These are phyloP conservation scores for Hawksworthiomyces lignivorus DNA, from an alignment of 2,329 filamentous ascomycete genomes.

Conservation along the genomic window DNA sequence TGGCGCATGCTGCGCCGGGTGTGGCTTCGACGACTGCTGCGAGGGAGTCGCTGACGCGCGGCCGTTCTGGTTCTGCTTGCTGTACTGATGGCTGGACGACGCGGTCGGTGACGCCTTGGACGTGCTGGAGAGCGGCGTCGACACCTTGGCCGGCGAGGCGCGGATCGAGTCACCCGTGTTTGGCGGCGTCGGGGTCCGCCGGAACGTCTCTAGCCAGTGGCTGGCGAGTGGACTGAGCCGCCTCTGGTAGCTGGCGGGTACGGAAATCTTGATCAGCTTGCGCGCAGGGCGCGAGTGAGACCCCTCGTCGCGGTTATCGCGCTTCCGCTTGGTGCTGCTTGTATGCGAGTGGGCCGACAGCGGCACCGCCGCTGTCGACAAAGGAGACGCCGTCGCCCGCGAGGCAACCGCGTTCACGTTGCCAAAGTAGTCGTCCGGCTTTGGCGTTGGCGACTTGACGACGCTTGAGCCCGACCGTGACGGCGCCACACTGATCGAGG, in stretches of 20 bases:
- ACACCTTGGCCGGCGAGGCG: background rate
- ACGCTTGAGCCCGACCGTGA: background rate
- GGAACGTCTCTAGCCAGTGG: slow-evolving; percentile 12
- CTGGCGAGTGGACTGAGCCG: slow-evolving; percentile 12
- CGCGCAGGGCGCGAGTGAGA: slow-evolving; percentile 12
- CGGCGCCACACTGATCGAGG: background rate
- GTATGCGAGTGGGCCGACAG: no score
- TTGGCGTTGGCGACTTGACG: slow-evolving; percentile 8
- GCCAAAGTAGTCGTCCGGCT: slow-evolving; percentile 12
- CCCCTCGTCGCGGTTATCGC: slow-evolving; percentile 17
- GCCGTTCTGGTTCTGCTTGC: no score
- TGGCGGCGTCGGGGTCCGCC: background rate
- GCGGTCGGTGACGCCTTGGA: slow-evolving; percentile 1
- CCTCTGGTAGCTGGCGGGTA: slow-evolving; percentile 11
- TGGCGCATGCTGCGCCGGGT: background rate
- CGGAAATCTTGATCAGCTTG: slow-evolving; percentile 18
- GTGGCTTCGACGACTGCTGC: slow-evolving; percentile 4
- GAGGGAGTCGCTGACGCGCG: slow-evolving; percentile 1
- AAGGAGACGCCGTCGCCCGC: background rate
- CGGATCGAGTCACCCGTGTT: slow-evolving; percentile 8
- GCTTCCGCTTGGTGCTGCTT: slow-evolving; percentile 26
- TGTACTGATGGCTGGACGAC: no score
- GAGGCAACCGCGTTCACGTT: slow-evolving; percentile 3
- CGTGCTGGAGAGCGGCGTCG: background rate
- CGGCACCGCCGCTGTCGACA: background rate